Base-by-base conservation (phyloP, 208 protist species). In the Leishmania mexicana region DNA sequence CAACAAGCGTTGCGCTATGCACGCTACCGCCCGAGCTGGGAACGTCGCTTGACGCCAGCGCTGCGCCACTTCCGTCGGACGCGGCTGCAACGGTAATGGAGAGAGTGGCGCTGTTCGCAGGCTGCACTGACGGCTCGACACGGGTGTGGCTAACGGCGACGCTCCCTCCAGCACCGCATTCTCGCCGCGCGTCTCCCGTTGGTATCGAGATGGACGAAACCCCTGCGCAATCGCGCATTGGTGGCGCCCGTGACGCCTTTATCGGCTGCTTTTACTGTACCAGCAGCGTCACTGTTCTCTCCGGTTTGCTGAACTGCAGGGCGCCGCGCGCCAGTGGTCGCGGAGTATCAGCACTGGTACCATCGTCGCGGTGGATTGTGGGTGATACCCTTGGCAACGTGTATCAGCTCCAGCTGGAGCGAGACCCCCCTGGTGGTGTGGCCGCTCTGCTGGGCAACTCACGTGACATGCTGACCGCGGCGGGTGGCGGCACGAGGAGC, bases 371-470 rank as follows among this genome's bases (percentile, higher is more conserved):
- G 51, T 94, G 92, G 85, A 81, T 96, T 38, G 92, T 82, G 8
- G 93, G 93, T 0, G 93, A 96, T 71, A 82, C 53, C 24, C 85
- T 96, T 28, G 93, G 93, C 35, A 94, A 95, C 78, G 77, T 96
- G 3, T 95, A 95, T 78, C 91, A 94, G 83, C 81, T 96, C 57
- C 83, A 76, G 54, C 84, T 95, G 13, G 70, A 90, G 51, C 79
- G 77, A 40, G 82, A 82, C 35, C 78, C 78, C 13, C 75, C 62
- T 53, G 65, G 70, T 28, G 62, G 40, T 3, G 64, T 62, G 51
- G 13, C 70, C 19, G 76, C 79, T 35, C 17, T n/a, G 51, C 64
- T 79, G 45, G 45, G 24, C 17, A 54, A 28, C 3, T 31, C 70
- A 35, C 8, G 28, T 53, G 45, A 19, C 24, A 74, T 54, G 70